Evolutionary conservation across 2,329 filamentous ascomycete genomes (phyloP), one percentile per base, ranked within the genome.

Genomic region (Ophiostoma tasmaniense): DNA sequence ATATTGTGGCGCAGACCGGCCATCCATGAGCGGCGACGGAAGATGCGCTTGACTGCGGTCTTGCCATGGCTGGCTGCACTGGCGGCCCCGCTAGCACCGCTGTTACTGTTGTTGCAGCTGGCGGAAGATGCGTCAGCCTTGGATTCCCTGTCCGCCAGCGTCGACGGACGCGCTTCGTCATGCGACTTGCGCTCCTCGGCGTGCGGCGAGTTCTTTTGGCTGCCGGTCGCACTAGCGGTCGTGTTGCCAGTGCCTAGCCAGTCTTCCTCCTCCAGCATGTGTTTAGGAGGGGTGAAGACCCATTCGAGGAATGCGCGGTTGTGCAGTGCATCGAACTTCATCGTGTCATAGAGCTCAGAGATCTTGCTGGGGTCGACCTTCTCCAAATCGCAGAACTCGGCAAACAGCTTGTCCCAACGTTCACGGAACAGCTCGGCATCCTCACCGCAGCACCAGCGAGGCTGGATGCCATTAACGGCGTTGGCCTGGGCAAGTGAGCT

Each of bases 281-380:
- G 84, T 74, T 87, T 89, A 42, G 91, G 89, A 1, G 95, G 95
- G 20, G 93, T 96, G 74, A 99, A 99, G 0, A 97, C 90, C 92
- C 95, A 98, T 78, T 99, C 95, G 3, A 99, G 82, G 75, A 99
- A 99, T 72, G 93, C 92, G 2, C 95, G 89, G 76, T 99, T 99
- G 79, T 99, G 96, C 17, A 99, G 83, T 0, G 95, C 95, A 77
- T 99, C 95, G 73, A 98, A 99, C 79, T 99, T 99, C 95, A 99
- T 98, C 25, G 94, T 98, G 78, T 99, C 95, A 78, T 99, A 99
- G 2, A 99, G 85, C 80, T 99, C 95, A 5, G 93, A 97, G 71
- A 99, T 94, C 81, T 99, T 99, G 83, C 93, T 97, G 22, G 96
- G 96, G 78, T 99, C 95, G 22, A 98, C 93, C 81, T 99, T 99